Base-by-base conservation (phyloP, 225 moss, liverwort and hornwort genomes). In the Rhytidiadelphus loreus region DNA sequence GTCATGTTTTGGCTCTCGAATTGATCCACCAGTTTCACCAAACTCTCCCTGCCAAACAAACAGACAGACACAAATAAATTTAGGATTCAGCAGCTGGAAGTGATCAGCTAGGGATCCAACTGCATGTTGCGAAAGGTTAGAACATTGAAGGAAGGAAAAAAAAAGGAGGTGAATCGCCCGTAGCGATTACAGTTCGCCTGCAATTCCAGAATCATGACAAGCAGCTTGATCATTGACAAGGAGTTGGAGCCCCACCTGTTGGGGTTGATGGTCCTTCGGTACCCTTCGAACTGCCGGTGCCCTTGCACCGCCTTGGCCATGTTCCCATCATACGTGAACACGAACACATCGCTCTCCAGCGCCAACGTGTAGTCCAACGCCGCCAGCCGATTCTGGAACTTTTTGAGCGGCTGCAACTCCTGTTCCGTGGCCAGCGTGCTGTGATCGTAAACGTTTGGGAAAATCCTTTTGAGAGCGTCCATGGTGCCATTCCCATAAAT, bases 231-330 rank as follows among this genome's bases (percentile, higher is more conserved):
- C 39, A 57, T 11, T 9, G 48, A 35, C 35, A 63, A 48, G 85
- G 58, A 35, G 7, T 12, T 4, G 58, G 50, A 57, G 77, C 22
- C 83, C 83, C 37, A 98, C 98, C 96, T 96, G 93, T 98, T 92
- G 53, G 98, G 98, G 64, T 90, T 95, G 84, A 98, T 93, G 9
- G 98, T 96, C n/a, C 95, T 92, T 52, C 91, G 86, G 82, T 96
- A 92, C 62, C 95, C 96, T 48, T 96, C 96, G 83, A 98, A 98
- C 55, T 93, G 94, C 32, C 98, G 95, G 64, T 98, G 96, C 16
- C 98, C 98, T 90, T 98, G 98, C 25, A 98, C 96, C 71, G 95
- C 95, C 88, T 98, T 98, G 2, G 98, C 98, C 98, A 98, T 98
- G 75, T 98, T 98, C 5, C 98, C 98, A 63, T 98, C 98, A 6